These are phyloP conservation scores for Mycena rebaudengoi DNA, from an alignment of 768 basidiomycete genomes.

Conservation along the genomic window DNA sequence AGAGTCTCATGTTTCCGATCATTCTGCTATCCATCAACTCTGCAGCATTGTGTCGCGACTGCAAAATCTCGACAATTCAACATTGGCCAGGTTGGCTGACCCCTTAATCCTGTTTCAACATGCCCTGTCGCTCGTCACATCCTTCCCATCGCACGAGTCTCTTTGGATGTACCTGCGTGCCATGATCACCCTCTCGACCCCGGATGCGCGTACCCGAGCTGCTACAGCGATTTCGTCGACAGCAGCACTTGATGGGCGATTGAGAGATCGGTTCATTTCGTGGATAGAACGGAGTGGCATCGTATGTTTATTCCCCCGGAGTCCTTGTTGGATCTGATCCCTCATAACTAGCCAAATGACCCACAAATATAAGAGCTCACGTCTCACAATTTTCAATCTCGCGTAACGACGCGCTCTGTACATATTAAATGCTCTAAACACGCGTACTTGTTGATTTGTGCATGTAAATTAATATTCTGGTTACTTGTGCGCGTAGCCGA, in stretches of 20 bases:
- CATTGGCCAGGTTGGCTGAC: slow-evolving; percentile 1
- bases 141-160: slow-evolving; percentile 67
- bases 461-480: too few species aligned
- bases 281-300: neutral
- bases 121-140: slow-evolving; percentile 54
- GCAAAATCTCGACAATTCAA: slow-evolving; percentile 17
- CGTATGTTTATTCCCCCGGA: too few species aligned
- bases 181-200: neutral
- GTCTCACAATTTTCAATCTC: too few species aligned
- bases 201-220: neutral
- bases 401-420: too few species aligned
- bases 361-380: too few species aligned
- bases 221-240: slow-evolving; percentile 3
- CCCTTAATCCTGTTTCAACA: slow-evolving; percentile 40
- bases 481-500: too few species aligned
- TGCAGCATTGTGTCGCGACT: slow-evolving; percentile 47
- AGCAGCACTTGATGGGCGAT: neutral
- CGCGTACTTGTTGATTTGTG: too few species aligned
- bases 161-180: slow-evolving; percentile 69
- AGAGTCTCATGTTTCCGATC: slow-evolving; percentile 70
- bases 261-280: slow-evolving; percentile 2
- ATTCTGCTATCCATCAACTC: slow-evolving; percentile 68
- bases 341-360: too few species aligned
- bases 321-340: too few species aligned
- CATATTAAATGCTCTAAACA: too few species aligned